Evolutionary conservation across 805 yeast genomes (phyloP).

Genomic region (Metschnikowia kofuensis): DNA sequence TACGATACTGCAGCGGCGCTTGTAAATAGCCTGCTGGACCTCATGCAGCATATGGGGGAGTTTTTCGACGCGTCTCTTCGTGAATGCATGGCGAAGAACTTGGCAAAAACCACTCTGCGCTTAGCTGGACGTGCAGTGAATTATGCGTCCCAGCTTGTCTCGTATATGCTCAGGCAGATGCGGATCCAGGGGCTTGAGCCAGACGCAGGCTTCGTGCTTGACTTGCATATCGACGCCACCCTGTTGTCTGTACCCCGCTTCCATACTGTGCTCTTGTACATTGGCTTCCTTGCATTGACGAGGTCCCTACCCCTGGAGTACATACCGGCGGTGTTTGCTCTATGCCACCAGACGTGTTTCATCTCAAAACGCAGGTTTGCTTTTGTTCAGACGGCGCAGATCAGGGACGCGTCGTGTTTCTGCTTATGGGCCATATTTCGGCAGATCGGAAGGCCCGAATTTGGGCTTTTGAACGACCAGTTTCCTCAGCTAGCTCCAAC

Average conservation of each 20-base stretch:
- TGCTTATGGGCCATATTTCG: constrained; percentile 76
- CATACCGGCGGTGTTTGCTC: constrained; percentile 26
- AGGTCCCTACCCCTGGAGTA: constrained; percentile 23
- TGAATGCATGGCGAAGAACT: constrained; percentile 63
- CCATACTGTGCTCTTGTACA: constrained; percentile 57
- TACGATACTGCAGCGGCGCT: constrained; percentile 46
- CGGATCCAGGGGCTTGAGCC: constrained; percentile 12
- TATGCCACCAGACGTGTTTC: constrained; percentile 47
- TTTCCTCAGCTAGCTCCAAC: constrained; percentile 18
- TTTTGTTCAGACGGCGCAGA: constrained; percentile 57
- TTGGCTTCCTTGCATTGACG: constrained; percentile 45
- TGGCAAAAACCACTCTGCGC: constrained; percentile 46
- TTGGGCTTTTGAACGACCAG: constrained; percentile 13
- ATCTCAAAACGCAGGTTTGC: constrained; percentile 57
- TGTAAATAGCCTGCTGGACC: constrained; percentile 43
- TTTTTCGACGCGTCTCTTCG: constrained; percentile 54
- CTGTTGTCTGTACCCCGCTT: constrained; percentile 40
- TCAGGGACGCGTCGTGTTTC: constrained; percentile 84
- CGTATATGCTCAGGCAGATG: constrained; percentile 30
- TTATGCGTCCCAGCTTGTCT: constrained; percentile 43
- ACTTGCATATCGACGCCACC: constrained; percentile 24
- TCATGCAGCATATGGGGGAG: constrained; percentile 34
- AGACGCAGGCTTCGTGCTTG: neutral
- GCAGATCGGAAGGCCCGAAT: constrained; percentile 21
- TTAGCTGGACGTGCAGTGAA: constrained; percentile 33